These are phyloP conservation scores for Cicer bijugum DNA, from an alignment of 306 rosid species.

Conservation along the genomic window DNA sequence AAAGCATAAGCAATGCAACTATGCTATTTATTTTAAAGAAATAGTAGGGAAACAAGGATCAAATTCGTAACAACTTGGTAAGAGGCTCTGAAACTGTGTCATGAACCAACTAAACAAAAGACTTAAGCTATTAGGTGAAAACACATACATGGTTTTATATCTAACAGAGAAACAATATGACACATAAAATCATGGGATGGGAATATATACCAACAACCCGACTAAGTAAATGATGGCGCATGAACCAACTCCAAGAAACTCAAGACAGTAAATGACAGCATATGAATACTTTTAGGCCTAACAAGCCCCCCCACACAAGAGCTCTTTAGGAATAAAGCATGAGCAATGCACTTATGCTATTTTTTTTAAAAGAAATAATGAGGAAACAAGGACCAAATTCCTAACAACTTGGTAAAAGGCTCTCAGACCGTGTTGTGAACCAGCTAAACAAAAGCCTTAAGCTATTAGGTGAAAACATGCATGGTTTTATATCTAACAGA, in stretches of 20 bases:
- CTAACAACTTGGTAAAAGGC: neutral
- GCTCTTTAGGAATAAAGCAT: neutral
- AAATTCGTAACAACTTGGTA: neutral
- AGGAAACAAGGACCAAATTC: neutral
- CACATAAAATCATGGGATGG: neutral
- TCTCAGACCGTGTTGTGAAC: neutral
- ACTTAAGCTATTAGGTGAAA: slow-evolving; percentile 3
- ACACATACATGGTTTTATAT: slow-evolving; percentile 13
- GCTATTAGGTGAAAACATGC: slow-evolving; percentile 22
- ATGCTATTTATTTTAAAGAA: neutral
- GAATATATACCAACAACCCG: slow-evolving; percentile 4
- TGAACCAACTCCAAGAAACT: slow-evolving; percentile 17
- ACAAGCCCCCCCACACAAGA: neutral
- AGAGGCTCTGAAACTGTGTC: neutral
- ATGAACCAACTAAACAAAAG: slow-evolving; percentile 1
- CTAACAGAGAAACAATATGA: neutral
- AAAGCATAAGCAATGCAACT: neutral
- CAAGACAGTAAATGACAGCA: neutral
- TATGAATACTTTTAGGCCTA: slow-evolving; percentile 14
- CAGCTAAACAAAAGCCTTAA: neutral
- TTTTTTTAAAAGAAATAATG: neutral
- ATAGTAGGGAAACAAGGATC: neutral
- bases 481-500: neutral
- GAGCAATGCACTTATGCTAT: neutral
- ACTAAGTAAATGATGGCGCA: slow-evolving; percentile 3